Evolutionary conservation across 768 basidiomycete species (phyloP).

Genomic region (Bullera alba): DNA sequence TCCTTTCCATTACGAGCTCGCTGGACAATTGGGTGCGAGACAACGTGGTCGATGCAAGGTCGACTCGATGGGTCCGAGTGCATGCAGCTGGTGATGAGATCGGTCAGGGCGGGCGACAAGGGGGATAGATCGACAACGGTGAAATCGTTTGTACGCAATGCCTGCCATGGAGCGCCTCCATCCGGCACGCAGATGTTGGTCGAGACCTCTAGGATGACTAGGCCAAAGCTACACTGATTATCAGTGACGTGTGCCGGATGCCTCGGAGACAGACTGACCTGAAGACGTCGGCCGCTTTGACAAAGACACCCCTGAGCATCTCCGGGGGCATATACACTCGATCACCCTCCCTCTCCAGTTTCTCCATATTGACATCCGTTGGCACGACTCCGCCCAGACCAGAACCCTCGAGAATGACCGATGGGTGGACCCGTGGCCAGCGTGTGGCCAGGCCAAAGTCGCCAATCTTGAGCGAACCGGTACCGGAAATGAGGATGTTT

Average conservation of each 20-base stretch:
- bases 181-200: conserved; percentile 95
- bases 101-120: conserved; percentile 39
- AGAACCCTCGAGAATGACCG: conserved; percentile 39
- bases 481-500: conserved; percentile 83
- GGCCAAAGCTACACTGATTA: conserved; percentile 64
- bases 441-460: conserved; percentile 96
- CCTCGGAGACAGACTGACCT: conserved; percentile 56
- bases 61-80: conserved; percentile 22
- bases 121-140: conserved; percentile 50
- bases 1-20: conserved; percentile 33
- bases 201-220: conserved; percentile 90
- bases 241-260: conserved; percentile 24
- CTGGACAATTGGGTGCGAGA: conserved; percentile 35
- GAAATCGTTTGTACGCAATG: conserved; percentile 83
- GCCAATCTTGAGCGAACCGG: conserved; percentile 90
- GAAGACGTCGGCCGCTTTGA: conserved; percentile 93
- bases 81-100: conserved; percentile 44
- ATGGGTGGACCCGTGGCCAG: conserved; percentile 64
- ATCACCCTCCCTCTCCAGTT: conserved; percentile 88
- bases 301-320: conserved; percentile 82
- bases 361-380: conserved; percentile 8
- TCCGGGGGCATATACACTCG: conserved; percentile 95
- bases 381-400: conserved; percentile 30
- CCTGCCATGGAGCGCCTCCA: conserved; percentile 89
- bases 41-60: conserved; percentile 28